Evolutionary conservation across 1,284 basidiomycete genomes (phyloP), one percentile per base, ranked within the genome.

Genomic region (Tilletia caries): DNA sequence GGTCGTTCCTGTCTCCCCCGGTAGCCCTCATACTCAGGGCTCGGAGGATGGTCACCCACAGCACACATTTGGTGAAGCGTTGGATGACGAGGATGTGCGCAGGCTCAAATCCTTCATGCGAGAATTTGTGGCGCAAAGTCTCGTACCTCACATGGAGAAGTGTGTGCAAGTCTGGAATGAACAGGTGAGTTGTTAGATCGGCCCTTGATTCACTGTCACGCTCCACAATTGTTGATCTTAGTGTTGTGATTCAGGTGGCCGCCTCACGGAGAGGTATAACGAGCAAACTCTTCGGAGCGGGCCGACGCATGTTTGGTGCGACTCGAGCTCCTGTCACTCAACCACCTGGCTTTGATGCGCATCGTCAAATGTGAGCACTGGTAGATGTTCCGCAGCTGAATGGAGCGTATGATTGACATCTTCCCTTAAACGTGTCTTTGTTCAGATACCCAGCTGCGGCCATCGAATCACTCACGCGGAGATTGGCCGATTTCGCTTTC

Each of bases 71-170:
- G 58, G 58, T n/a, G 32, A 27, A 20, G 27, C 32, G 43, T 85
- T 96, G 81, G 87, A 86, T 6, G 89, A 92, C 70, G 86, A 87
- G 62, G 95, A 98, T 83, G 91, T 94, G 12, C 88, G 91, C 71
- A 88, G 89, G 71, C 88, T 92, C 29, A 90, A 90, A 0, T 88
- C 89, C 54, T 93, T 98, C 75, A 88, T 93, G 5, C 88, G 95
- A 58, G 95, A 98, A 82, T 91, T 98, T 75, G 88, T 93, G 1
- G 90, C 91, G 3, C 93, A 93, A 88, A 94, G 91, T 77, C 85
- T 98, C 43, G 85, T 98, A 2, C 95, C 95, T 0, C 97, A 92
- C 90, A 94, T 98, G 92, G 95, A 98, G 85, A 91, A 91, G 75
- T 91, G 90, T 79, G 91, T 96, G 0, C 82, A 93, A 62, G 92